Base-by-base conservation (phyloP, 352 stramenopile genomes). In the Globisporangium cystogenes region DNA sequence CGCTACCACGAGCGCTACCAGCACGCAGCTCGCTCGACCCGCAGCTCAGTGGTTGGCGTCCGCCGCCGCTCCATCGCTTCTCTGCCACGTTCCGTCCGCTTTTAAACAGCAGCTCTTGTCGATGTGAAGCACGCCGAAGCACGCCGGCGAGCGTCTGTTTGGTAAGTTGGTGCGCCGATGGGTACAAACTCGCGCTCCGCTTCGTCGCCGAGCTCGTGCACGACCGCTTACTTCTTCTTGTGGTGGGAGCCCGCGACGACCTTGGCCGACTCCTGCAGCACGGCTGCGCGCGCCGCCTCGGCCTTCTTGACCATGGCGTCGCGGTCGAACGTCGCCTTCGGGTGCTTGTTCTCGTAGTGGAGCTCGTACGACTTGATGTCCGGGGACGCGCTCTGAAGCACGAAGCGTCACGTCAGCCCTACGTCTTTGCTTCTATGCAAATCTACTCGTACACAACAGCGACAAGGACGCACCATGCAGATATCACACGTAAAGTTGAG, bases 401-500 rank as follows among this genome's bases (percentile, higher is more conserved):
- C 7, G 51, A 7, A 24, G 16, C 35, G 24, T 37, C 37, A 42
- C 20, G 29, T 35, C 29, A 35, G 29, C 29, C 10, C 29, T 14
- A 8, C 29, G 29, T 12, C 10, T 12, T 35, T 31, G n/a, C n/a
- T n/a, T n/a, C n/a, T n/a, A n/a, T n/a, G n/a, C n/a, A n/a, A n/a
- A n/a, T n/a, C n/a, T n/a, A n/a, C n/a, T n/a, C n/a, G n/a, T 10
- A 36, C 24, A 18, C 21, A 44, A 26, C 18, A 56, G 6, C 31
- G 18, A 47, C 46, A 24, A 1, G 35, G 35, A 60, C 67, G 44
- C 65, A 85, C 74, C 73, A 77, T 84, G 73, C 75, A 86, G 50
- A 86, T 70, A 36, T 82, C 67, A 47, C 75, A 86, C 50, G 72
- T 84, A 44, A 84, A 86, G 63, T 84, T 86, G n/a, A 86, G 58